Evolutionary conservation across 352 stramenopile genomes (phyloP), one percentile per base, ranked within the genome.

Genomic region (Phytopythium aichiense): DNA sequence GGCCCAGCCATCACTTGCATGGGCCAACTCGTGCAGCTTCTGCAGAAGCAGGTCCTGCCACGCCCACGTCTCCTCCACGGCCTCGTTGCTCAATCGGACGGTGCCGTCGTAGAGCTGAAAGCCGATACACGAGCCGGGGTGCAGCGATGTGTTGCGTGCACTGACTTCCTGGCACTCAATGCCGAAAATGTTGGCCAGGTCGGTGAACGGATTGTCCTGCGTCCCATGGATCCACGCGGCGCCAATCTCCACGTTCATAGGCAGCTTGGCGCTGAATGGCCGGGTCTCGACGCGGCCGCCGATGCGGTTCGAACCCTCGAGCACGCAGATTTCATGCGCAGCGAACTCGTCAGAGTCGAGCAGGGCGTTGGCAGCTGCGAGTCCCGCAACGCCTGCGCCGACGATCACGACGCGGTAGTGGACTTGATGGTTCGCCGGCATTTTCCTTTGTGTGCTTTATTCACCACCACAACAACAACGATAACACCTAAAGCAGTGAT

Each of bases 171-270:
- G 82, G 52, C 73, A 73, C 7, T 52, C 61, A 18, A 91, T 79
- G 11, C 70, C 67, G 30, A 80, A 77, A 28, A 76, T 57, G 16
- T 64, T 58, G 5, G 76, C 82, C 13, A 78, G 53, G 12, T 59
- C 50, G 5, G 78, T 67, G 50, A 89, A 79, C 18, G 62, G 74
- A 50, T 84, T 87, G 55, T 58, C 62, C 12, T 69, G 64, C 4
- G 68, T 78, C 6, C 79, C 77, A 54, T 87, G 77, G 37, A 89
- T 87, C 77, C 79, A 89, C 15, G 79, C 79, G 12, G 79, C 77
- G 15, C 79, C 79, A 2, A 82, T 65, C 45, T 89, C 79, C 55
- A 89, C 67, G 52, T 71, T 78, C 33, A 86, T 67, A 11, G 76
- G 58, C 23, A 78, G 65, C 6, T 64, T 62, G 4, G 66, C 55